Evolutionary conservation across 2,329 filamentous ascomycete species (phyloP), one percentile per base, ranked within the genome.

Genomic region (Ascochyta rabiei): DNA sequence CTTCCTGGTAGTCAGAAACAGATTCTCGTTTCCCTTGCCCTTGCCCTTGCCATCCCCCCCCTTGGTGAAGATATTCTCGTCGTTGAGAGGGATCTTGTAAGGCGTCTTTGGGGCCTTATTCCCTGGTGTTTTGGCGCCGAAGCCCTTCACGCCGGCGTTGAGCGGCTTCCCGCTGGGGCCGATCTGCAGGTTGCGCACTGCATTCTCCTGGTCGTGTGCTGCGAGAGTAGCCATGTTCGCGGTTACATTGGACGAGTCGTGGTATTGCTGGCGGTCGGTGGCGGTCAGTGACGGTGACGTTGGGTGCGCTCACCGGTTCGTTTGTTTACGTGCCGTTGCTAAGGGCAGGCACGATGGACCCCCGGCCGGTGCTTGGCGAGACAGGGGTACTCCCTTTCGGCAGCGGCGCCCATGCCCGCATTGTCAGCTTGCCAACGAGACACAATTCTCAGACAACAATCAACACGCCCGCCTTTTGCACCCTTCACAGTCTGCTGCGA

Each of bases 121-220:
- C 51, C 86, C 89, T 0, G 92, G 92, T 24, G 92, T 96, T 77
- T 93, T 96, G 50, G 90, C 86, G 55, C 82, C 80, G 47, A 87
- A 76, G 53, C 79, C 82, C 78, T 82, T 86, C 54, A 77, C 73
- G 68, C 83, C 80, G 63, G 91, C 88, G 70, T 88, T 88, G 63
- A 88, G 77, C 44, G 86, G 86, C 76, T 96, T 96, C 15, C 85
- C 82, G 13, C 86, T 84, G 21, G 87, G 86, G 44, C 81, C 84
- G 56, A 86, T 83, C 72, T 92, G 90, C 72, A 89, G 89, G 62
- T 82, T 84, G 72, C 91, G 87, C 67, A 91, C 84, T 74, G 91
- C 78, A 76, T 97, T 97, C 77, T 97, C 93, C 78, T 96, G 91
- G 76, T 96, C 90, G 67, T 87, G 85, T 73, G 75, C 70, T 88